These are phyloP conservation scores for Rubus idaeus DNA, from an alignment of 306 rosid genomes.

Conservation along the genomic window DNA sequence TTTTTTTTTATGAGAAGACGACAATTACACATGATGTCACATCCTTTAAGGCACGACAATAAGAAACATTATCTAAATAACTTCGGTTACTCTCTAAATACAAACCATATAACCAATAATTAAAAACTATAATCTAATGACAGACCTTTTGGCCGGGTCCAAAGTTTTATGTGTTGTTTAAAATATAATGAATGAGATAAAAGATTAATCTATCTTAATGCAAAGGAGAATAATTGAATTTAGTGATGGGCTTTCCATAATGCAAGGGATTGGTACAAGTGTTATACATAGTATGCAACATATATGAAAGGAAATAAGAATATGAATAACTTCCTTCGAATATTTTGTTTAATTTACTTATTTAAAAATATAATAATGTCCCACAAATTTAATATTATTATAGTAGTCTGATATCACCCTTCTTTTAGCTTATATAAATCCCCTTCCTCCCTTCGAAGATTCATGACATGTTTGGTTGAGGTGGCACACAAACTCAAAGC, in stretches of 20 bases:
- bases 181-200: no score
- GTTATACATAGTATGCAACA: conserved; percentile 24
- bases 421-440: conserved; percentile 49
- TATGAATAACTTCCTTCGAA: conserved; percentile 49
- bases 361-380: neutral
- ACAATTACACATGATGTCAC: no score
- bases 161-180: no score
- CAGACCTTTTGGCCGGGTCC: no score
- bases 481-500: neutral
- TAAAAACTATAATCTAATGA: no score
- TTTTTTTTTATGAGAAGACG: no score
- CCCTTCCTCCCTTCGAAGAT: conserved; percentile 13
- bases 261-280: conserved; percentile 35
- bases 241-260: conserved; percentile 33
- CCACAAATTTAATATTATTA: neutral
- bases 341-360: neutral
- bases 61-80: no score
- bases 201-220: neutral
- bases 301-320: conserved; percentile 37
- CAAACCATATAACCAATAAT: no score
- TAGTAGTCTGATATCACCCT: neutral
- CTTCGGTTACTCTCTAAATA: no score
- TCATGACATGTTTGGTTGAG: conserved; percentile 13
- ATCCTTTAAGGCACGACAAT: no score
- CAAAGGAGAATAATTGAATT: conserved; percentile 6